Conservation (phyloP, 768 basidiomycete species). For the Russula earlei region DNA sequence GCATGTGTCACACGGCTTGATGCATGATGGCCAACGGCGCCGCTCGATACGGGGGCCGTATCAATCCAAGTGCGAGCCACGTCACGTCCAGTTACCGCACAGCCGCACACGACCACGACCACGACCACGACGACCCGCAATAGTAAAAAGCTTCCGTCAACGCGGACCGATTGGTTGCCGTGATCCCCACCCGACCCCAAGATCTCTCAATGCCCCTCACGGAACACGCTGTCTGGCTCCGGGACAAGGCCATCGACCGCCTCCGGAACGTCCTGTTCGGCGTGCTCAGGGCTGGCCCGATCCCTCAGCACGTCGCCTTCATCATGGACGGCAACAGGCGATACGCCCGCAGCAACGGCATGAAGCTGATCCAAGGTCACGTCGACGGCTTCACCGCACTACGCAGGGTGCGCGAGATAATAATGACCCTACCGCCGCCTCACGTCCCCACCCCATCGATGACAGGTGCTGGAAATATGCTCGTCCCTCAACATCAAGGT, state of each 20-base stretch:
- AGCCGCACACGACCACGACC: too few species aligned
- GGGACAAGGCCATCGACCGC: slow-evolving; percentile 14
- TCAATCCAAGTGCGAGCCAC: too few species aligned
- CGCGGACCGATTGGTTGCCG: slow-evolving; percentile 4
- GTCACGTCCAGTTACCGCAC: too few species aligned
- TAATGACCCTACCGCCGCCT: neutral
- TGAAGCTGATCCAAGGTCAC: slow-evolving; percentile 71
- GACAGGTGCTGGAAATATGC: slow-evolving; percentile 78
- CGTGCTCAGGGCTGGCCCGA: slow-evolving; percentile 71
- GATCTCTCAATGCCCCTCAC: neutral
- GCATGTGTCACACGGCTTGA: too few species aligned
- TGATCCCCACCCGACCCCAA: neutral
- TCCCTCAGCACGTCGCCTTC: slow-evolving; percentile 86
- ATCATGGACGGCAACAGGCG: slow-evolving; percentile 97
- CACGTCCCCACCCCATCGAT: too few species aligned
- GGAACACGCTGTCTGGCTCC: slow-evolving; percentile 24
- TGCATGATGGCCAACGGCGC: neutral
- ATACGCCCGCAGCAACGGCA: slow-evolving; percentile 64
- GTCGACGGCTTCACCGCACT: slow-evolving; percentile 74
- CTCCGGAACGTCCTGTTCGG: slow-evolving; percentile 45
- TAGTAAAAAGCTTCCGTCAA: neutral
- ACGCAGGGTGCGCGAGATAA: slow-evolving; percentile 59
- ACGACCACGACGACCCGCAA: neutral
- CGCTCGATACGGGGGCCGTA: too few species aligned
- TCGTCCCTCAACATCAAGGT: slow-evolving; percentile 68